These are phyloP conservation scores for Pleurotus pulmonarius DNA, from an alignment of 768 basidiomycete genomes.

Conservation along the genomic window DNA sequence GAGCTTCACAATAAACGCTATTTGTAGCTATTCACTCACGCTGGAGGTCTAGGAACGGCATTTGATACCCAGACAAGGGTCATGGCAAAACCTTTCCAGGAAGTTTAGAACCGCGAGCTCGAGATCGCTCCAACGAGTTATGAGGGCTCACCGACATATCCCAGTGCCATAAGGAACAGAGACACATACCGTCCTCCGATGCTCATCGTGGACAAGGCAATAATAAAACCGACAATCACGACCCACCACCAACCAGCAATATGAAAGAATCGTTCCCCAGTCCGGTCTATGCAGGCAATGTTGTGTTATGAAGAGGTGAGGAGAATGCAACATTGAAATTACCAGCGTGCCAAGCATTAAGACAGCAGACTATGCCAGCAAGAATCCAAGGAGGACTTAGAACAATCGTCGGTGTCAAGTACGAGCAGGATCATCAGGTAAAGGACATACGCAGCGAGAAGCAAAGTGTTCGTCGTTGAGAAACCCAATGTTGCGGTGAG, in stretches of 20 bases:
- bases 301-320: neutral
- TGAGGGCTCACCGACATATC: slow-evolving; percentile 33
- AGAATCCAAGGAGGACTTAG: slow-evolving; percentile 63
- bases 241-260: slow-evolving; percentile 55
- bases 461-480: slow-evolving; percentile 52
- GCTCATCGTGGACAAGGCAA: slow-evolving; percentile 49
- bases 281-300: slow-evolving; percentile 32
- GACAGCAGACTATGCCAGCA: slow-evolving; percentile 41
- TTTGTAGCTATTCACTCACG: slow-evolving; percentile 24
- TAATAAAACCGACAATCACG: slow-evolving; percentile 57
- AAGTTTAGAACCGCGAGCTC: too few species aligned
- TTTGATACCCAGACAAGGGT: slow-evolving; percentile 64
- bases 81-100: slow-evolving; percentile 33
- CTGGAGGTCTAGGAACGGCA: slow-evolving; percentile 55
- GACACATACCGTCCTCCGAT: slow-evolving; percentile 56
- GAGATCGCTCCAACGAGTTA: too few species aligned
- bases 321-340: neutral
- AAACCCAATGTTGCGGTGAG: slow-evolving; percentile 60
- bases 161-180: slow-evolving; percentile 61
- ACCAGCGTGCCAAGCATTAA: slow-evolving; percentile 55
- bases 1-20: too few species aligned
- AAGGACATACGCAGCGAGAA: slow-evolving; percentile 51
- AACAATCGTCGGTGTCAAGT: neutral
- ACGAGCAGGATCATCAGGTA: neutral
- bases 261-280: slow-evolving; percentile 67